Base-by-base conservation (phyloP, 2,329 filamentous ascomycete species). In the Periconia sp. region DNA sequence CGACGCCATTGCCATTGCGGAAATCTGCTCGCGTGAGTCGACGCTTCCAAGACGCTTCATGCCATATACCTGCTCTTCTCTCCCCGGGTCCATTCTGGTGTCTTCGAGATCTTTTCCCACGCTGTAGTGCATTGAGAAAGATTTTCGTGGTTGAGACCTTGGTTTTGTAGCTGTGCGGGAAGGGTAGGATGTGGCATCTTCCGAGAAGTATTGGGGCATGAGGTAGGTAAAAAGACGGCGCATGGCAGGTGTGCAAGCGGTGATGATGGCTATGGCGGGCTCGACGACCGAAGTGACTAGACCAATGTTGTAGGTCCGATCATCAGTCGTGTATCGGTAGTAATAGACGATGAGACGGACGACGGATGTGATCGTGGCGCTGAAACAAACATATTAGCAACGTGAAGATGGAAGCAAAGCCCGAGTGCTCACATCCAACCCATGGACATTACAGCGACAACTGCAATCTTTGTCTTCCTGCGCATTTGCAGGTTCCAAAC, bases 161-260 rank as follows among this genome's bases (percentile, higher is more conserved):
- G 21, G 38, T 12, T 29, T 43, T 30, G 28, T 42, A 28, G 33
- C 11, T 37, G 8, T 30, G 17, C 3, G 35, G 36, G 35, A 47
- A 34, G 23, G 46, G 31, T 13, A 59, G 44, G 32, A 48, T 41
- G 36, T 57, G 52, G 34, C 53, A 47, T 50, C 43, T 2, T 56
- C 52, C 3, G 59, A 53, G 43, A 69, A 69, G 16, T 65, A 63
- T 4, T 37, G 48, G 5, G 66, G 67, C 41, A 63, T 54, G 7
- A 69, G 35, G 25, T 57, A 54, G 3, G 66, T 63, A 22, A 79
- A 50, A 11, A 78, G 68, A 3, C 78, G 77, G 5, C 76, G 71
- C 26, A 81, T 64, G 0, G 78, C 79, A 0, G 79, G 79, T 0
- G 81, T 73, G 48, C 77, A 80, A 5, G 78, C 78, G 0, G 77